Evolutionary conservation across 2,329 filamentous ascomycete genomes (phyloP).

Genomic region (Stemphylium beticola): DNA sequence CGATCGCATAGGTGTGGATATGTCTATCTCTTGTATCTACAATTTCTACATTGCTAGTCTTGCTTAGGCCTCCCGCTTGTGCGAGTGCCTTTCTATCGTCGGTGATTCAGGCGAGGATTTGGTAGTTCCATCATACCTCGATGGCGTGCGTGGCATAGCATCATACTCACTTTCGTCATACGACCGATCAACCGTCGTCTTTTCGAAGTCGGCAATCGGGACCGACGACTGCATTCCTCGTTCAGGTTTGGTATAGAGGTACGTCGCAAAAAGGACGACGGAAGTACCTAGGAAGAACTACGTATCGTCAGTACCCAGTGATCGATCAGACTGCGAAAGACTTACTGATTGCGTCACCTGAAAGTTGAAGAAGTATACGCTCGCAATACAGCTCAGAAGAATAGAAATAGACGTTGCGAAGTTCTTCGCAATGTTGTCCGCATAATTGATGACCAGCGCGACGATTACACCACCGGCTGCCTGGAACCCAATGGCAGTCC

Average conservation of each 20-base stretch:
- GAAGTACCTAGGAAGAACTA: constrained; percentile 84
- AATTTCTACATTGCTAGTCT: background rate
- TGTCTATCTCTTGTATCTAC: background rate
- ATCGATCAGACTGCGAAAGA: background rate
- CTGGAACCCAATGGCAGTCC: constrained; percentile 82
- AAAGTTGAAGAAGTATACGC: constrained; percentile 85
- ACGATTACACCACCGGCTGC: constrained; percentile 84
- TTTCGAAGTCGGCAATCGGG: constrained; percentile 76
- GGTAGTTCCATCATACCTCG: constrained; percentile 13
- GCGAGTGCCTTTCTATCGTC: constrained; percentile 26
- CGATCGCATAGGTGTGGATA: background rate
- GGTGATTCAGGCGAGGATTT: constrained; percentile 33
- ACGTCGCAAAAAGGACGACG: constrained; percentile 81
- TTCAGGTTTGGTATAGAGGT: constrained; percentile 78
- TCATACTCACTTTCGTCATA: constrained; percentile 15
- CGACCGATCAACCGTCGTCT: constrained; percentile 65
- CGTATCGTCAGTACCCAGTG: constrained; percentile 6
- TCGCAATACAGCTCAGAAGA: constrained; percentile 82
- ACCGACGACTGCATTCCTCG: constrained; percentile 62
- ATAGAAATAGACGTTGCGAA: constrained; percentile 94
- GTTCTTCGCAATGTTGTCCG: constrained; percentile 91
- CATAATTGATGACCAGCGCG: constrained; percentile 79
- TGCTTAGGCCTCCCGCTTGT: constrained; percentile 34
- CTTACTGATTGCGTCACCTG: constrained; percentile 62
- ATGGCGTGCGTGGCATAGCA: constrained; percentile 16